A percentile compares a stretch with the other conserved stretches of the same genome.
Conservation (phyloP, 2,329 filamentous ascomycete species). For the Fonsecaea nubica region DNA sequence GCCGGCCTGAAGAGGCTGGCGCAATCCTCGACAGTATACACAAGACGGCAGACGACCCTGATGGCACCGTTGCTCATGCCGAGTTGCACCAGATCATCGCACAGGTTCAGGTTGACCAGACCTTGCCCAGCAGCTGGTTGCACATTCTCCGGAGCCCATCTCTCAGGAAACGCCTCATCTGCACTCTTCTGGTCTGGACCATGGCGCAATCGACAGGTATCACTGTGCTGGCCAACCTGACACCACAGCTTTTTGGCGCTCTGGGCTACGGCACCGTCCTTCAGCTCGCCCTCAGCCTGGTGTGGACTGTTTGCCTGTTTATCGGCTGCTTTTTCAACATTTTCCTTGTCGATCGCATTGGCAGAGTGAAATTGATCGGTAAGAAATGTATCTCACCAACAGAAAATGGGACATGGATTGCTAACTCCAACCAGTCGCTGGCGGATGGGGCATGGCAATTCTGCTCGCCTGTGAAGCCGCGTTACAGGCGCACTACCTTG, state of each 20-base stretch:
- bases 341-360: constrained; percentile 39
- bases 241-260: constrained; percentile 27
- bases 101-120: constrained; percentile 41
- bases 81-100: constrained; percentile 43
- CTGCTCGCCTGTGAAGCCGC: constrained; percentile 47
- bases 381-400: constrained; percentile 14
- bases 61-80: constrained; percentile 40
- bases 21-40: constrained; percentile 40
- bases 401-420: constrained; percentile 18
- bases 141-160: constrained; percentile 39
- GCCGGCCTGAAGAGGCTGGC: constrained; percentile 36
- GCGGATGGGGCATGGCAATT: constrained; percentile 48
- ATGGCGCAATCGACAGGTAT: constrained; percentile 46
- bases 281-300: constrained; percentile 21
- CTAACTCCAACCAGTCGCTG: constrained; percentile 42
- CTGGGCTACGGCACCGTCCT: constrained; percentile 29
- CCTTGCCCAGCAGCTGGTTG: constrained; percentile 3
- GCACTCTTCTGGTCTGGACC: constrained; percentile 42
- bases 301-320: constrained; percentile 38
- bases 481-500: constrained; percentile 45
- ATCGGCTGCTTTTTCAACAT: constrained; percentile 43
- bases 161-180: constrained; percentile 42
- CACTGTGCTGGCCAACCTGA: constrained; percentile 44
- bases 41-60: constrained; percentile 38
- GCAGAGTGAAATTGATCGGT: constrained; percentile 27